A percentile compares a stretch with the other conserved stretches of the same genome.
These are phyloP conservation scores for Adansonia digitata DNA, from an alignment of 345 rosid genomes.

Conservation along the genomic window DNA sequence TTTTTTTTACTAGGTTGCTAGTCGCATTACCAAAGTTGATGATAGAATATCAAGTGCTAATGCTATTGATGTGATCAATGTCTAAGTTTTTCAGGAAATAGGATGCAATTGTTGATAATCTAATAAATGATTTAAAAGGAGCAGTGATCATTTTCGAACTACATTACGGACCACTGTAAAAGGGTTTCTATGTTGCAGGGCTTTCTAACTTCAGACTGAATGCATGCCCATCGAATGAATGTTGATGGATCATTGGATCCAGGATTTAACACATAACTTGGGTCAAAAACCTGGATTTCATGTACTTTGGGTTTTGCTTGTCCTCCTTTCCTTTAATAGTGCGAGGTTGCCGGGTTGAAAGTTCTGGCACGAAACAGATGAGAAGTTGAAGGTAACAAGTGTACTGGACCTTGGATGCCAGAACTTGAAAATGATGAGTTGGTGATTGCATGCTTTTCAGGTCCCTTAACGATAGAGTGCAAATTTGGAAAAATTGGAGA, in stretches of 20 bases:
- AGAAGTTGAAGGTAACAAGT: background rate
- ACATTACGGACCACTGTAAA: background rate
- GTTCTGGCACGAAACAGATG: background rate
- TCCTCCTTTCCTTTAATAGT: background rate
- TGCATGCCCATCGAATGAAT: background rate
- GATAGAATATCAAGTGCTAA: background rate
- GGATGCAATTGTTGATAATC: background rate
- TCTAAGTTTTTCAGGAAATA: background rate
- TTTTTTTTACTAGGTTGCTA: background rate
- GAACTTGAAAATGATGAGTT: background rate
- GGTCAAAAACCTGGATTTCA: background rate
- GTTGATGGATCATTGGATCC: too few relatives aligned
- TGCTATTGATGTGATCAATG: background rate
- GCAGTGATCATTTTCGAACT: background rate
- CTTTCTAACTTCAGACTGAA: background rate
- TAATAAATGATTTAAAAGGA: background rate
- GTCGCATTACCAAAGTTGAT: background rate
- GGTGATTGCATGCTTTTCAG: background rate
- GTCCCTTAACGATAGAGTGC: background rate
- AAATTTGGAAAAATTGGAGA: background rate
- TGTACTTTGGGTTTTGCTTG: background rate
- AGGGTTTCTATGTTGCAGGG: background rate
- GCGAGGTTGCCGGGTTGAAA: background rate
- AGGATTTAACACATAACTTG: background rate
- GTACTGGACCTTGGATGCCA: background rate